Base-by-base conservation (phyloP, 331 rosid genomes). In the Phaseolus coccineus region DNA sequence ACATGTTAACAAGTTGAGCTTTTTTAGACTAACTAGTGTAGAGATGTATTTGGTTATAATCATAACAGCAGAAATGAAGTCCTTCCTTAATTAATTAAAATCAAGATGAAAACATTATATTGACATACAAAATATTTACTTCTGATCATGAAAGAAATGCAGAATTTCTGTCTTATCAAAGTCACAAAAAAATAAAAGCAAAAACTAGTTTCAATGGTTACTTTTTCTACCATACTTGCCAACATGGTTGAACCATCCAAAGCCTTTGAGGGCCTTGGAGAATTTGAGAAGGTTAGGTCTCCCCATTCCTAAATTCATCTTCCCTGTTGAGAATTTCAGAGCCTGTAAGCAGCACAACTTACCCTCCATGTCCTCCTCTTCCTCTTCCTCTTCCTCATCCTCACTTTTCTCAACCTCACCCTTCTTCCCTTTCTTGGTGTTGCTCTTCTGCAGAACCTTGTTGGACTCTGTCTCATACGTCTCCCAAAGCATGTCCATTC, bases 401-500 rank as follows among this genome's bases (percentile, higher is more conserved):
- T 69, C 74, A 47, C 22, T 42, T 9, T 47, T 52, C 40, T 79
- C 78, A 52, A 73, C 57, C 40, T 74, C 89, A 31, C 67, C 63
- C 33, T 77, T 88, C 85, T 82, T 92, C 68, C 88, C 89, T 80
- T 71, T 93, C 90, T 77, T 89, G 25, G 84, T 56, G 72, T 73
- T 86, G 70, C 83, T 84, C 64, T 82, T 87, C 69, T 66, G 25
- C 55, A 74, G 37, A 55, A 28, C 83, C 63, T 85, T 88, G 6
- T 65, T 82, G 57, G 87, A 81, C 35, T 87, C 91, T 37, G 79
- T 82, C 82, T 90, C 99, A 53, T 95, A 87, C 53, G 98, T 90
- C 78, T 95, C 99, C 99, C 99, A 93, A 37, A 95, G 93, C 87
- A 90, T 77, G 74, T 95, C 99, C 99, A 95, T 95, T 11, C 91